These are phyloP conservation scores for Hemileccinum impolitum DNA, from an alignment of 768 basidiomycete species.

Conservation along the genomic window DNA sequence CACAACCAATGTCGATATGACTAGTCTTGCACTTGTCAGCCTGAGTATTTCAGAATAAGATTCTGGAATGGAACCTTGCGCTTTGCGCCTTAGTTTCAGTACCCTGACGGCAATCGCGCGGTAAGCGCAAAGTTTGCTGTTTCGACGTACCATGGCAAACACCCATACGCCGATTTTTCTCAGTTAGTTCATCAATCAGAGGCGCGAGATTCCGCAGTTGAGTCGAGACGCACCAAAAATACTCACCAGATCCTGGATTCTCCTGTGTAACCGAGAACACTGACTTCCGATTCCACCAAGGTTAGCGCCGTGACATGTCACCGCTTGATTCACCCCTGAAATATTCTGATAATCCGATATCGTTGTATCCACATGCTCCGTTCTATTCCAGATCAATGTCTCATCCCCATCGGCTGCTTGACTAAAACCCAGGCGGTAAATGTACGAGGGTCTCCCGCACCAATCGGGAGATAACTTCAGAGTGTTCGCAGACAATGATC, in stretches of 20 bases:
- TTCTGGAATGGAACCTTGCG: neutral
- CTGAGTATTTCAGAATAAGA: neutral
- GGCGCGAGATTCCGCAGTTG: neutral
- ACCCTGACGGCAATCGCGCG: neutral
- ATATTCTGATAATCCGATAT: neutral
- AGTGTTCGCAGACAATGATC: neutral
- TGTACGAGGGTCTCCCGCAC: neutral
- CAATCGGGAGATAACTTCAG: conserved; percentile 6
- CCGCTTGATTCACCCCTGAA: conserved; percentile 2
- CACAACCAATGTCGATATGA: too few relatives aligned
- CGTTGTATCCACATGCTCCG: conserved; percentile 5
- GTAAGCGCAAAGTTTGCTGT: neutral
- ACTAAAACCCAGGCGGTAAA: conserved; percentile 6
- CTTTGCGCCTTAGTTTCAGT: neutral
- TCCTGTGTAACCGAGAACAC: neutral
- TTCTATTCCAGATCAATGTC: conserved; percentile 10
- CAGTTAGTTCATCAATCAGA: neutral
- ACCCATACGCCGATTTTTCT: too few relatives aligned
- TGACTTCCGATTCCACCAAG: neutral
- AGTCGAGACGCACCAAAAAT: neutral
- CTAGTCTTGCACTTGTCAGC: too few relatives aligned
- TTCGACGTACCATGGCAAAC: neutral
- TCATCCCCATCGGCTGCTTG: neutral
- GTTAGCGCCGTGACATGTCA: neutral
- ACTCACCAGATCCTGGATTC: neutral